Conservation (phyloP, 306 rosid species). For the Trichosanthes cucumerina region DNA sequence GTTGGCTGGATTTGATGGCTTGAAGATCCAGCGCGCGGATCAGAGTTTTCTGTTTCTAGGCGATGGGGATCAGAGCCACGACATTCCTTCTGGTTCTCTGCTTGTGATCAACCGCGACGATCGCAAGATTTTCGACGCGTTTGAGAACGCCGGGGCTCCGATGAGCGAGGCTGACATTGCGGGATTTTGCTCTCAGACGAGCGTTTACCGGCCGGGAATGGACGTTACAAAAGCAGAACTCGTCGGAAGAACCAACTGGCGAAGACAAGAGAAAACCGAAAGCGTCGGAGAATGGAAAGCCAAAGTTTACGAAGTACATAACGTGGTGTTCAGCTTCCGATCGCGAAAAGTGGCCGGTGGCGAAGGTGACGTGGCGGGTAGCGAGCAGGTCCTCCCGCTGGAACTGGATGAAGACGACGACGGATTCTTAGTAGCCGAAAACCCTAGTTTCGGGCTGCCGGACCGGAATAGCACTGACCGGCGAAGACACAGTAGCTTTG, state of each 20-base stretch:
- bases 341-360: conserved; percentile 52
- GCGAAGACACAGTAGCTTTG: conserved; percentile 85
- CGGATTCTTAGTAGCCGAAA: conserved; percentile 80
- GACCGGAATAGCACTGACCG: conserved; percentile 15
- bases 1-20: conserved; percentile 81
- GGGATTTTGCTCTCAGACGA: conserved; percentile 74
- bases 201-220: conserved; percentile 90
- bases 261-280: conserved; percentile 83
- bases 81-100: conserved; percentile 41
- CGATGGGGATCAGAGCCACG: conserved; percentile 49
- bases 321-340: conserved; percentile 79
- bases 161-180: conserved; percentile 70
- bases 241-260: conserved; percentile 79
- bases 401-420: conserved; percentile 96
- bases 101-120: conserved; percentile 76
- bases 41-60: conserved; percentile 95
- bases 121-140: conserved; percentile 65
- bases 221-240: conserved; percentile 87
- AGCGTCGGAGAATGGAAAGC: conserved; percentile 89
- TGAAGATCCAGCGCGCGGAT: conserved; percentile 89
- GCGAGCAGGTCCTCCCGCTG: conserved; percentile 63
- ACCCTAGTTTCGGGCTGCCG: conserved; percentile 52
- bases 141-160: conserved; percentile 65
- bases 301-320: conserved; percentile 67
- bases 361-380: conserved; percentile 57